phyloP scores from a whole-genome alignment of 768 basidiomycete species.

The Cubamyces lactineus region DNA sequence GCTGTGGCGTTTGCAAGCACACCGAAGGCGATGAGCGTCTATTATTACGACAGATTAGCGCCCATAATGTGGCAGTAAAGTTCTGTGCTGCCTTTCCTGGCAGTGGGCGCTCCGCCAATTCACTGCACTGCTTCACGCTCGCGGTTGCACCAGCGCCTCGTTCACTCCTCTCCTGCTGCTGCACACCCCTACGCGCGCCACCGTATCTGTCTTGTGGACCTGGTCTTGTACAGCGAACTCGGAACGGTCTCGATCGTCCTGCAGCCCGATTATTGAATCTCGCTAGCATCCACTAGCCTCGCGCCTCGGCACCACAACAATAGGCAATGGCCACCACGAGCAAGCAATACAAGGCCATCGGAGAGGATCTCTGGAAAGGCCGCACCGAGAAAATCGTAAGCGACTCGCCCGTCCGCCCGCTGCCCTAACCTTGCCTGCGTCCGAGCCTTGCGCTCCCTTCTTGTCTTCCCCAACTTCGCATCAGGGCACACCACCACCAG shows the following conservation, averaged over 20 bases:
- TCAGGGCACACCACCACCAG: no score
- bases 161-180: no score
- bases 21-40: background rate
- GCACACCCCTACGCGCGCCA: no score
- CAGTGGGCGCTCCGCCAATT: background rate
- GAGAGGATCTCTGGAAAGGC: constrained; percentile 96
- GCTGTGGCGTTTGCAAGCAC: background rate
- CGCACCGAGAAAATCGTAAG: constrained; percentile 94
- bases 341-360: constrained; percentile 86
- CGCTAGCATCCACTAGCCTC: background rate
- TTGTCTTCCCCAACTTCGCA: no score
- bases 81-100: background rate
- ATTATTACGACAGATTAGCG: constrained; percentile 3
- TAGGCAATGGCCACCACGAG: constrained; percentile 65
- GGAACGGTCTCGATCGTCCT: constrained; percentile 3
- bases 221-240: background rate
- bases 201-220: no score
- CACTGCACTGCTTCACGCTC: no score
- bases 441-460: background rate
- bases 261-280: background rate
- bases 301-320: background rate
- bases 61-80: background rate
- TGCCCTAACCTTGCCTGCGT: background rate
- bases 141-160: no score
- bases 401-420: constrained; percentile 1